These are phyloP conservation scores for Nelumbo lutea DNA, from an alignment of 164 flowering plant genomes.

Conservation along the genomic window DNA sequence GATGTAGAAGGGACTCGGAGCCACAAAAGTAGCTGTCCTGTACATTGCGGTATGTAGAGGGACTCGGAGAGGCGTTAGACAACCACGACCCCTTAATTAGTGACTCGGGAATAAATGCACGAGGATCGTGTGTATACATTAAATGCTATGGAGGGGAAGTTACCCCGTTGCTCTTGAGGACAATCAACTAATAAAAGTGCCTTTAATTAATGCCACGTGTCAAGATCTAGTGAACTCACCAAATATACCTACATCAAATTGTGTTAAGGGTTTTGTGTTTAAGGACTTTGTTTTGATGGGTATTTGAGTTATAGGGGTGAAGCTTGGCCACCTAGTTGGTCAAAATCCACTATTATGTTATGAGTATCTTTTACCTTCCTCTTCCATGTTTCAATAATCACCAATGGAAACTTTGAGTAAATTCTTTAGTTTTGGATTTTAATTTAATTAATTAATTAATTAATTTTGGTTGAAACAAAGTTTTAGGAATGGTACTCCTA, in stretches of 20 bases:
- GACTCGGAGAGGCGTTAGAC: too few species aligned
- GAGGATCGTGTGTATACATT: too few species aligned
- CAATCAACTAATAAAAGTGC: too few species aligned
- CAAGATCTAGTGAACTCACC: too few species aligned
- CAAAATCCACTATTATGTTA: background rate
- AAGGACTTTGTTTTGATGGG: background rate
- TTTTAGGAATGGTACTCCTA: conserved; percentile 38
- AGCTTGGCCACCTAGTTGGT: background rate
- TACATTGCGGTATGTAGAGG: too few species aligned
- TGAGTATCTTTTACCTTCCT: background rate
- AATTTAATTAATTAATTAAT: conserved; percentile 6
- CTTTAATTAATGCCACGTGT: too few species aligned
- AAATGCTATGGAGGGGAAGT: too few species aligned
- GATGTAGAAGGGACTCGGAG: too few species aligned
- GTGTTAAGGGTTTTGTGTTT: conserved; percentile 8
- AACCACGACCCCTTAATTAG: too few species aligned
- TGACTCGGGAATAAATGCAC: too few species aligned
- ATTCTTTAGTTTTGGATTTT: conserved; percentile 4
- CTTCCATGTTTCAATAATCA: conserved; percentile 1
- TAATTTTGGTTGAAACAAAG: conserved; percentile 20
- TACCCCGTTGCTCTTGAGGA: too few species aligned
- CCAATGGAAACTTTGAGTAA: background rate
- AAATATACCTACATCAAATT: background rate
- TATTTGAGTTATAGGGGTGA: conserved; percentile 1
- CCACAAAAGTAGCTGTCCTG: too few species aligned